Base-by-base conservation (phyloP, 768 basidiomycete species). In the Cystobasidium onofrii region DNA sequence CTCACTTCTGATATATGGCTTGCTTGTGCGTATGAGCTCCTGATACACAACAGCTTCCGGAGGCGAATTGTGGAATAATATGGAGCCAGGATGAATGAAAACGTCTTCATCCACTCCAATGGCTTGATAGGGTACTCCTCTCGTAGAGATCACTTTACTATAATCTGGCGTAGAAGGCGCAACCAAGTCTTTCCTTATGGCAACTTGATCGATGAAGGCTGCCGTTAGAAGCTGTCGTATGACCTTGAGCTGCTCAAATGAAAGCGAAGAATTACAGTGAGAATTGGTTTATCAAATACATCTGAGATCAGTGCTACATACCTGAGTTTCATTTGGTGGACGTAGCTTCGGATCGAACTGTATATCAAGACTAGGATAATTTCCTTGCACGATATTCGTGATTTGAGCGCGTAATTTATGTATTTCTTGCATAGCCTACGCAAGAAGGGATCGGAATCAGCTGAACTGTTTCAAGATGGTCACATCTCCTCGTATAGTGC, bases 391-490 rank as follows among this genome's bases (percentile, higher is more conserved):
- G 55, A 98, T 93, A 73, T 85, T 86, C 77, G 86, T 89, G 72
- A 99, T 89, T 78, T 99, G 96, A 0, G 87, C 85, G 41, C 93
- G 87, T 3, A 99, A 84, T 80, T 98, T 97, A 81, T 94, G 96
- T 41, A 96, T 95, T 83, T 99, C 96, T 82, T 96, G 91, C 94
- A 99, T 98, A 0, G 92, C 91, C 94, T 97, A 73, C 4, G 61
- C 3, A 17, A 41, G 12, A 39, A 25, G 67, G 7, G 13, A 46
- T 52, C 23, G 33, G 7, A 34, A 33, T 52, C 31, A 62, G 78
- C 34, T 76, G 41, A 27, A 23, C n/a, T 55, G 62, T 36, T 64
- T 20, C 6, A 39, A 64, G 62, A 15, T 27, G 3, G 4, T 55
- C 9, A 10, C 46, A n/a, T n/a, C 43, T 25, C 15, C 23, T 18